These are phyloP conservation scores for Russula sp. DNA, from an alignment of 768 basidiomycete genomes.

Conservation along the genomic window DNA sequence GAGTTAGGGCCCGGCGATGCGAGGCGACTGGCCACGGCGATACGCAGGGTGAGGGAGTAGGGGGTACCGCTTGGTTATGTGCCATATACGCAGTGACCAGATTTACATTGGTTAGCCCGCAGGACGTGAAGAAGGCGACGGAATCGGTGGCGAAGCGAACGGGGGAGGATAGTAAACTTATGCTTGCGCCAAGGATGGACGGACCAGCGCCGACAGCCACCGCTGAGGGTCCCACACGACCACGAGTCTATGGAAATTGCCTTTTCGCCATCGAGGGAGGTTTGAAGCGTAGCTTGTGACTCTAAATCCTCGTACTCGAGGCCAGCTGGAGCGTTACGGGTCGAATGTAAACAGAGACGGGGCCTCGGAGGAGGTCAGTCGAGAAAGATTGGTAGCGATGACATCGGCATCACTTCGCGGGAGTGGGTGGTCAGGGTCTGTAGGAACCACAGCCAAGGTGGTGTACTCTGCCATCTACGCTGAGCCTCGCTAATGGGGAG, in stretches of 20 bases:
- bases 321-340: slow-evolving; percentile 26
- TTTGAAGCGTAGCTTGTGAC: slow-evolving; percentile 81
- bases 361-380: too few relatives aligned
- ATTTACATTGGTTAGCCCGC: slow-evolving; percentile 23
- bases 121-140: slow-evolving; percentile 27
- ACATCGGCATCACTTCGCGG: slow-evolving; percentile 57
- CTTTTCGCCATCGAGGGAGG: slow-evolving; percentile 48
- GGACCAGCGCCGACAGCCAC: too few relatives aligned
- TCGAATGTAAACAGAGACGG: slow-evolving; percentile 4
- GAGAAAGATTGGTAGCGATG: slow-evolving; percentile 49
- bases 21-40: slow-evolving; percentile 51
- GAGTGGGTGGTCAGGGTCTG: slow-evolving; percentile 51
- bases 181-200: background rate
- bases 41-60: slow-evolving; percentile 54
- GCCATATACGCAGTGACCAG: slow-evolving; percentile 14
- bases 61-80: slow-evolving; percentile 26
- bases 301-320: slow-evolving; percentile 84
- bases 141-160: slow-evolving; percentile 28
- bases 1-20: slow-evolving; percentile 47
- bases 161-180: slow-evolving; percentile 14
- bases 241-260: background rate
- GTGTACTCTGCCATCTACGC: slow-evolving; percentile 53
- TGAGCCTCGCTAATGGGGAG: background rate
- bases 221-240: background rate
- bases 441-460: slow-evolving; percentile 67